Percentiles rank a stretch among this genome's conserved stretches.
These are phyloP conservation scores for Vanrija sp. DNA, from an alignment of 1,284 basidiomycete species.

Conservation along the genomic window DNA sequence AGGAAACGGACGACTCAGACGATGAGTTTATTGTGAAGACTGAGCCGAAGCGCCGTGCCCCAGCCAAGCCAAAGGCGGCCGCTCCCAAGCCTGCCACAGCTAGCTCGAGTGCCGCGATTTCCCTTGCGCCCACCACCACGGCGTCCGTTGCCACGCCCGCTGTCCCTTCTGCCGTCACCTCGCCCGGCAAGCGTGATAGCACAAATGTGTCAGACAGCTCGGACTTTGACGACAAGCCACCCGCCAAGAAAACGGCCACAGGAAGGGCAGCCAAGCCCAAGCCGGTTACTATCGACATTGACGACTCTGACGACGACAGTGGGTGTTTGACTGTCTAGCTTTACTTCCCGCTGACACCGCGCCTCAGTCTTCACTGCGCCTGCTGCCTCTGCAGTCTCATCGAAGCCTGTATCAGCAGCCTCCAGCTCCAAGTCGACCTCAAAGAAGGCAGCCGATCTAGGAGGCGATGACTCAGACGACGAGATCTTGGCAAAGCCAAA, in stretches of 20 bases:
- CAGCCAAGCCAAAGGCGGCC: constrained; percentile 32
- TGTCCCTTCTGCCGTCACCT: neutral
- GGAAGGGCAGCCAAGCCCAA: constrained; percentile 48
- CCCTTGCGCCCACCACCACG: constrained; percentile 14
- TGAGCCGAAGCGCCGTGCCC: constrained; percentile 47
- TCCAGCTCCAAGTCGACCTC: constrained; percentile 23
- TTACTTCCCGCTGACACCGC: too few relatives aligned
- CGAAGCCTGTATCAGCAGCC: neutral
- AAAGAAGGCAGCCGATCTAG: constrained; percentile 28
- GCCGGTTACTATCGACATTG: constrained; percentile 52
- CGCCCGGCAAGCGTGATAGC: constrained; percentile 19
- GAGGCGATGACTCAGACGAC: constrained; percentile 15
- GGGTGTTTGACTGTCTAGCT: constrained; percentile 13
- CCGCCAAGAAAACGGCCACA: constrained; percentile 23
- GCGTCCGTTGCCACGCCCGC: constrained; percentile 8
- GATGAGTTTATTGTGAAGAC: constrained; percentile 68
- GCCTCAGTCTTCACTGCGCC: too few relatives aligned
- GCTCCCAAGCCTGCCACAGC: constrained; percentile 12
- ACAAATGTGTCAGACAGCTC: constrained; percentile 24
- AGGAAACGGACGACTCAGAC: constrained; percentile 59
- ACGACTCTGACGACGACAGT: constrained; percentile 60
- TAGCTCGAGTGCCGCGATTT: constrained; percentile 1
- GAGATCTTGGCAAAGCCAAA: constrained; percentile 15
- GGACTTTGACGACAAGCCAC: constrained; percentile 28
- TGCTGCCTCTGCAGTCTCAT: too few relatives aligned